These are phyloP conservation scores for Filobasidium uniguttulatum DNA, from an alignment of 1,284 basidiomycete species.

Conservation along the genomic window DNA sequence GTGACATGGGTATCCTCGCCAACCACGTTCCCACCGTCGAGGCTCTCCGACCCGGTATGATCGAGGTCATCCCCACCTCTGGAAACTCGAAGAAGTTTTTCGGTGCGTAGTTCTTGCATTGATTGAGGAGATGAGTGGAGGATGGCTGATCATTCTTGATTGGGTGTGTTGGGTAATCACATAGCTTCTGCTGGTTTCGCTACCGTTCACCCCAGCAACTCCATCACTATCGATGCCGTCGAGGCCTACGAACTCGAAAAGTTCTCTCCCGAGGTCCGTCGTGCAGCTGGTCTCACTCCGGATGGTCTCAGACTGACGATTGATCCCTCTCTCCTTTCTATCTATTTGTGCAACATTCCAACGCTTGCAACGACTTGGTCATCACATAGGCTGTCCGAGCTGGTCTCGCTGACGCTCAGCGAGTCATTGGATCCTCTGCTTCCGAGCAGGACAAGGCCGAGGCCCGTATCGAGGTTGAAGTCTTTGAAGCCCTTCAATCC, in stretches of 20 bases:
- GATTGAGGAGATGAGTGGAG: neutral
- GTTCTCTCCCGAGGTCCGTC: conserved; percentile 40
- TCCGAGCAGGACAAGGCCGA: conserved; percentile 88
- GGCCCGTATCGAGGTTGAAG: conserved; percentile 87
- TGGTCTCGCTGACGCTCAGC: conserved; percentile 79
- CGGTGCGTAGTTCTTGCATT: conserved; percentile 48
- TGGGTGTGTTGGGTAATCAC: no score
- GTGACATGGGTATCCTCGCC: conserved; percentile 95
- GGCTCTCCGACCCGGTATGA: conserved; percentile 75
- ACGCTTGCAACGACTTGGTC: neutral
- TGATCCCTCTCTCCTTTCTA: neutral
- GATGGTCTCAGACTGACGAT: no score
- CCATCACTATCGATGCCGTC: conserved; percentile 88
- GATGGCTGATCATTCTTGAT: neutral
- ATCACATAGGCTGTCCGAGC: conserved; percentile 63
- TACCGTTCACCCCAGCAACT: conserved; percentile 94
- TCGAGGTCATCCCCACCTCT: conserved; percentile 76
- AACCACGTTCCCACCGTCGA: conserved; percentile 93
- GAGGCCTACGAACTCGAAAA: conserved; percentile 88
- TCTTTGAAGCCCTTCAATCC: conserved; percentile 87
- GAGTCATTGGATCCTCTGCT: conserved; percentile 64
- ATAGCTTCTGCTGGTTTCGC: conserved; percentile 96
- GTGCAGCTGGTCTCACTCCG: no score
- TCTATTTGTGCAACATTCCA: neutral
- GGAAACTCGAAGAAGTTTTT: conserved; percentile 82